These are phyloP conservation scores for Physcia stellaris DNA, from an alignment of 495 filamentous ascomycete genomes.

Conservation along the genomic window DNA sequence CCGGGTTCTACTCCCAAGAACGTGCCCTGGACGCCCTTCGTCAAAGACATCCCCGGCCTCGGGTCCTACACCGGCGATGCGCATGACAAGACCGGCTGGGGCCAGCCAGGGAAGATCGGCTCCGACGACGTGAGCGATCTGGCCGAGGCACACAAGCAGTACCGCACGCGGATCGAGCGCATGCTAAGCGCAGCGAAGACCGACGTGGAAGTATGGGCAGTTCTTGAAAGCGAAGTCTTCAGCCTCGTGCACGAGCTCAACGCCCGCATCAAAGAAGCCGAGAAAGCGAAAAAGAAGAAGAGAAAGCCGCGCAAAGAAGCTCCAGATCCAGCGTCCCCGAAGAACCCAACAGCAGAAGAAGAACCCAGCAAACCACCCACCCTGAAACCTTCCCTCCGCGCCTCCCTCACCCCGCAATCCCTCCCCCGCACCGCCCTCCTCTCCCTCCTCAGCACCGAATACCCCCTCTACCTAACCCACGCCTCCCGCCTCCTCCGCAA, in stretches of 20 bases:
- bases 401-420: too few relatives aligned
- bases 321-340: slow-evolving; percentile 4
- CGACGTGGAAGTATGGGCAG: slow-evolving; percentile 57
- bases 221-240: slow-evolving; percentile 59
- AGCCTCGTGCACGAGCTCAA: slow-evolving; percentile 37
- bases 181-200: too few relatives aligned
- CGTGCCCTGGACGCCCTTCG: slow-evolving; percentile 2
- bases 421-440: slow-evolving; percentile 16
- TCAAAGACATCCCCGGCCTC: neutral
- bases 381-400: too few relatives aligned
- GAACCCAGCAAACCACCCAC: too few relatives aligned
- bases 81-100: too few relatives aligned
- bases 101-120: too few relatives aligned
- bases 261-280: slow-evolving; percentile 12
- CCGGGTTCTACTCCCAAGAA: neutral
- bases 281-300: slow-evolving; percentile 6
- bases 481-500: slow-evolving; percentile 50
- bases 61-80: too few relatives aligned
- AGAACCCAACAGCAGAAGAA: slow-evolving; percentile 2
- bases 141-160: slow-evolving; percentile 6
- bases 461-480: slow-evolving; percentile 48
- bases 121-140: too few relatives aligned
- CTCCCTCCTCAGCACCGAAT: slow-evolving; percentile 49
- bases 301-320: slow-evolving; percentile 4
- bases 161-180: too few relatives aligned